Conservation (phyloP, 805 yeast genomes). For the Starmerella scarabaei region DNA sequence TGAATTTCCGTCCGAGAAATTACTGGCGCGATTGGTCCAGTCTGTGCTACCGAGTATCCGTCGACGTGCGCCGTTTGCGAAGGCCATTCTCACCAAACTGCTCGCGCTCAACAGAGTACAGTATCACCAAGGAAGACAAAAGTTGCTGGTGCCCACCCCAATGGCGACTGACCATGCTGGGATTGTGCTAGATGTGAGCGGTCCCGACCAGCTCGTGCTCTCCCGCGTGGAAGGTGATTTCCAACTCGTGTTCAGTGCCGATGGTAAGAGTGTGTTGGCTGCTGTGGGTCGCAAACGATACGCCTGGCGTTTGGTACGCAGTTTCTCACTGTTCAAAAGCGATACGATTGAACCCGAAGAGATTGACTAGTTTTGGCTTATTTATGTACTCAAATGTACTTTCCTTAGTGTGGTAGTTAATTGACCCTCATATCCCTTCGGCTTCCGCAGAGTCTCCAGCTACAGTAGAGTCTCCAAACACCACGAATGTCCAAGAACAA, state of each 20-base stretch:
- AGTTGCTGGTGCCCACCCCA: slow-evolving; percentile 11
- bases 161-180: slow-evolving; percentile 2
- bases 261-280: slow-evolving; percentile 10
- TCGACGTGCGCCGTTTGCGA: slow-evolving; percentile 3
- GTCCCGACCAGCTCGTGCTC: neutral
- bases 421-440: no score
- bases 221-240: neutral
- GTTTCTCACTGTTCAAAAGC: neutral
- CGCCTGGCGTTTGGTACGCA: slow-evolving; percentile 6
- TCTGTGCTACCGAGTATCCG: slow-evolving; percentile 3
- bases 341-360: neutral
- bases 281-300: neutral
- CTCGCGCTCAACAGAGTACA: slow-evolving; percentile 3
- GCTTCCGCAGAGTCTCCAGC: no score
- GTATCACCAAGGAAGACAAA: slow-evolving; percentile 10
- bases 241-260: slow-evolving; percentile 10
- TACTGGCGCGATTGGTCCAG: slow-evolving; percentile 5
- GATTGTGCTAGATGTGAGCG: slow-evolving; percentile 6
- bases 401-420: no score
- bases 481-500: no score
- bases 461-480: no score
- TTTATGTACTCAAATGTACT: no score
- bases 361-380: slow-evolving; percentile 1
- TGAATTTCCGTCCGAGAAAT: slow-evolving; percentile 7
- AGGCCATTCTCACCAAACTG: slow-evolving; percentile 9